phyloP scores from a whole-genome alignment of 352 stramenopile genomes.

The Phytophthora uliginosa region DNA sequence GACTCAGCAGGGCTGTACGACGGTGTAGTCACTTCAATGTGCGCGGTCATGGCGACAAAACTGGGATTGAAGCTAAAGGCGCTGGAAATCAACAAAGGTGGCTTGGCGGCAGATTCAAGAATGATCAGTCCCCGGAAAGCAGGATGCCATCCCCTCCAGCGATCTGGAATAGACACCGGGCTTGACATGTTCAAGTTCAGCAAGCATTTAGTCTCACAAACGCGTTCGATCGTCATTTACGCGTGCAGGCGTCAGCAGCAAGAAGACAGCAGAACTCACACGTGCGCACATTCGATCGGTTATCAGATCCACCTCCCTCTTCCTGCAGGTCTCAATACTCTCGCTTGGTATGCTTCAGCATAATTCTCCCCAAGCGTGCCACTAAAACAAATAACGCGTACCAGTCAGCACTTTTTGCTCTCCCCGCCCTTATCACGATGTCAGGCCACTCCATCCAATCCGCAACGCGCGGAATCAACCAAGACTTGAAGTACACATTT shows the following conservation, averaged over 20 bases:
- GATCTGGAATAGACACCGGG: slow-evolving; percentile 7
- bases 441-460: background rate
- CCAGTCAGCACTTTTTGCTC: background rate
- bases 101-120: slow-evolving; percentile 26
- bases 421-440: background rate
- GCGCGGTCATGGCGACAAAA: slow-evolving; percentile 29
- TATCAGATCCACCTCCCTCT: slow-evolving; percentile 29
- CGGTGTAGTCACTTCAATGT: slow-evolving; percentile 52
- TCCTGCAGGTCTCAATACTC: background rate
- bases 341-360: background rate
- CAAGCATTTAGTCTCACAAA: slow-evolving; percentile 27
- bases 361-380: background rate
- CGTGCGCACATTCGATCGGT: slow-evolving; percentile 2
- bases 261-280: background rate
- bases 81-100: background rate
- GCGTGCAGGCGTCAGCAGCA: background rate
- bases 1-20: slow-evolving; percentile 48
- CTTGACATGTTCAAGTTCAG: slow-evolving; percentile 28
- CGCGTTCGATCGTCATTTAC: slow-evolving; percentile 5
- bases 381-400: background rate
- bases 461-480: slow-evolving; percentile 5
- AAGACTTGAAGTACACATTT: background rate
- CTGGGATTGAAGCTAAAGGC: background rate
- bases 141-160: background rate
- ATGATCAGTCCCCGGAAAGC: slow-evolving; percentile 12